Percentiles rank a stretch among this genome's conserved stretches.
Evolutionary conservation across 176 grass and related monocot species (phyloP).

Genomic region (Juncus effusus): DNA sequence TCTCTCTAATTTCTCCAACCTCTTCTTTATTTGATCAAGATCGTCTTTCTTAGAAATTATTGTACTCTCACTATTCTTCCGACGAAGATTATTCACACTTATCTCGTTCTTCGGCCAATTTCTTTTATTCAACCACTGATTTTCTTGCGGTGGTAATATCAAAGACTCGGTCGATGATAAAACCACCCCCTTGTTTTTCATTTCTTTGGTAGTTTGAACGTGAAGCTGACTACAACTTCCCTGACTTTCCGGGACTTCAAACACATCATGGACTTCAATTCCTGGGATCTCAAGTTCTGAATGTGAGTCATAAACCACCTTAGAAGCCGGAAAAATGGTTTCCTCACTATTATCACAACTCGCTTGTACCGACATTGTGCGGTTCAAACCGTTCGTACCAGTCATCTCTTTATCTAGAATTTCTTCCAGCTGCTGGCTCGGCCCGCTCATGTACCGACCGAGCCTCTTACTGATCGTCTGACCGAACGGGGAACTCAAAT

Average conservation of each 20-base stretch:
- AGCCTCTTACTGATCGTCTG: conserved; percentile 23
- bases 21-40: conserved; percentile 50
- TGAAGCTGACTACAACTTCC: conserved; percentile 7
- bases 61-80: too few relatives aligned
- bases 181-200: conserved; percentile 27
- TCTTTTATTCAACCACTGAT: not conserved
- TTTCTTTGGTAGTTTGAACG: not conserved
- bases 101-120: too few relatives aligned
- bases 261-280: conserved; percentile 25
- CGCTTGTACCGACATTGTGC: conserved; percentile 26
- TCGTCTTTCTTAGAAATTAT: conserved; percentile 34
- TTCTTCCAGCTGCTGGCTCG: conserved; percentile 14
- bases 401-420: conserved; percentile 28
- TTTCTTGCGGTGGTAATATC: conserved; percentile 17
- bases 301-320: conserved; percentile 8
- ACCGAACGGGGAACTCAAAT: conserved; percentile 21
- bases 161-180: not conserved
- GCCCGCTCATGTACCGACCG: conserved; percentile 9
- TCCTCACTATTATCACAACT: conserved; percentile 22
- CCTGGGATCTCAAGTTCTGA: conserved; percentile 25
- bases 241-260: conserved; percentile 35
- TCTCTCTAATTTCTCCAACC: conserved; percentile 54
- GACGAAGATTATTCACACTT: too few relatives aligned
- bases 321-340: conserved; percentile 30
- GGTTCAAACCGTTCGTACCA: conserved; percentile 11